Evolutionary conservation across 108 stramenopile species (phyloP).

Genomic region (Nitzschia putrida): DNA sequence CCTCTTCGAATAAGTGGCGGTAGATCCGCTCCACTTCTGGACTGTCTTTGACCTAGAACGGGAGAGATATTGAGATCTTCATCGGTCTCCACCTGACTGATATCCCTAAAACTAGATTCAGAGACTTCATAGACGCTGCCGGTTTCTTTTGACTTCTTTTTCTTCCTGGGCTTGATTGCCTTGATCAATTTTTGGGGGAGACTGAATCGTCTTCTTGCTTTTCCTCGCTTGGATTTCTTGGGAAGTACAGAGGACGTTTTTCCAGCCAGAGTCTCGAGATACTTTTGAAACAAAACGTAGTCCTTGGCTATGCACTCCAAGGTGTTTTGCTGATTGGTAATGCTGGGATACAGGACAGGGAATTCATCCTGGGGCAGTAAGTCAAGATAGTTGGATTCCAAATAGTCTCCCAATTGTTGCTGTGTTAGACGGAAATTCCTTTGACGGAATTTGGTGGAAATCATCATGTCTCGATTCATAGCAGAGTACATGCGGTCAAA

Average conservation of each 20-base stretch:
- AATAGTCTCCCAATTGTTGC: neutral
- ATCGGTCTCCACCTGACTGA: too few species aligned
- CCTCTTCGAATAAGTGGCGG: too few species aligned
- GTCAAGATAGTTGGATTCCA: neutral
- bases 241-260: neutral
- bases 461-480: conserved; percentile 6
- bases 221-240: neutral
- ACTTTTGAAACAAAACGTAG: conserved; percentile 11
- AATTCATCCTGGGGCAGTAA: conserved; percentile 16
- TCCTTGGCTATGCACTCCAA: conserved; percentile 2
- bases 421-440: neutral
- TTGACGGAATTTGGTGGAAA: neutral
- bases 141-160: neutral
- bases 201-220: neutral
- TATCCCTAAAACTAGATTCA: too few species aligned
- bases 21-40: too few species aligned
- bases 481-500: neutral
- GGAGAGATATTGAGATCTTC: too few species aligned
- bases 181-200: neutral
- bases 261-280: conserved; percentile 10
- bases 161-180: neutral
- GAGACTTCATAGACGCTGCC: neutral
- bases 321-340: neutral
- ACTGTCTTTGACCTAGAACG: too few species aligned
- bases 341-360: neutral